phyloP scores from a whole-genome alignment of 2,329 filamentous ascomycete species.

The Hawksworthiomyces lignivorus region DNA sequence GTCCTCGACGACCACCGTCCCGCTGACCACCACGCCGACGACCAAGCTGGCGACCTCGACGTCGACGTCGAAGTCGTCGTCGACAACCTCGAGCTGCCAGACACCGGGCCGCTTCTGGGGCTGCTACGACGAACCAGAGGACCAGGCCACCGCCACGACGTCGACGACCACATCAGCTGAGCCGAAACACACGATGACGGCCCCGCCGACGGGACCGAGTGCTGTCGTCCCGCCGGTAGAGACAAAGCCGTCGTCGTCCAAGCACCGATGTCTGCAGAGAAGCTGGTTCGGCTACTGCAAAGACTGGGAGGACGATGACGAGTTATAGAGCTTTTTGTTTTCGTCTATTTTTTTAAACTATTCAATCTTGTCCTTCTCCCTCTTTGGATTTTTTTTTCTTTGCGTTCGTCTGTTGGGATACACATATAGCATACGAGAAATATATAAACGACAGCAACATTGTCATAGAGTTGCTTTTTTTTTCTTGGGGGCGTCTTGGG shows the following conservation, averaged over 20 bases:
- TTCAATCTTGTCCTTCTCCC: too few species aligned
- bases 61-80: conserved; percentile 11
- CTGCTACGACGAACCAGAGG: conserved; percentile 14
- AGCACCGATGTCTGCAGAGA: conserved; percentile 26
- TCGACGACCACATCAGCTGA: not conserved
- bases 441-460: not conserved
- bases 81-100: conserved; percentile 17
- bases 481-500: too few species aligned
- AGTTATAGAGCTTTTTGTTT: conserved; percentile 11
- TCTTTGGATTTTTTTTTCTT: not conserved
- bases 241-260: conserved; percentile 16
- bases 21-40: conserved; percentile 23
- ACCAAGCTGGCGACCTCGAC: not conserved
- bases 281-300: conserved; percentile 37
- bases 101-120: conserved; percentile 18
- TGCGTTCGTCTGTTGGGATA: not conserved
- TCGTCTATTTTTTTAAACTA: not conserved
- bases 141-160: conserved; percentile 3
- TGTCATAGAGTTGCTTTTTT: too few species aligned
- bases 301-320: conserved; percentile 24
- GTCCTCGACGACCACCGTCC: conserved; percentile 27
- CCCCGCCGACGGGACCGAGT: conserved; percentile 10
- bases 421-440: not conserved
- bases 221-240: conserved; percentile 4
- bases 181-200: conserved; percentile 6